Evolutionary conservation across 148 eudicot species (phyloP).

Genomic region (Fagopyrum tataricum): DNA sequence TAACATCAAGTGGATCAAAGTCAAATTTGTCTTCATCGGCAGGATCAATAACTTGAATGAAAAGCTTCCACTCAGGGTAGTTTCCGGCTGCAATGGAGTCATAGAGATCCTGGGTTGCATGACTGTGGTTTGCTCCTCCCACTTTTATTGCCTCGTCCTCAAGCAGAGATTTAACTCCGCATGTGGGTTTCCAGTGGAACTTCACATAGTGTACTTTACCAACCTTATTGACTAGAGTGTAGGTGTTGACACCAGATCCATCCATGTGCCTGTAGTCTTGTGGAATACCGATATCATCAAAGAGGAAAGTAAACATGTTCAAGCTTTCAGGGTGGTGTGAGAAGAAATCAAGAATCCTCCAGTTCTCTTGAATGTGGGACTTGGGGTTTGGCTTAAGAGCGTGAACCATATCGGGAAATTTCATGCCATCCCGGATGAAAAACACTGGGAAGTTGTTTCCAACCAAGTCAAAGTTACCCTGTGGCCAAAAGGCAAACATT

Average conservation of each 20-base stretch:
- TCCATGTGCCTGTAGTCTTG: conserved; percentile 92
- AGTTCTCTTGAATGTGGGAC: conserved; percentile 88
- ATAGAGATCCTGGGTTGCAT: conserved; percentile 84
- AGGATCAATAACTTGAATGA: conserved; percentile 78
- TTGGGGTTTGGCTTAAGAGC: conserved; percentile 93
- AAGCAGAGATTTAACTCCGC: conserved; percentile 75
- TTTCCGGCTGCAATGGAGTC: conserved; percentile 95
- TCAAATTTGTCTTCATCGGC: conserved; percentile 82
- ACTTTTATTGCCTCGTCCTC: conserved; percentile 77
- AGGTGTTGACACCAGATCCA: conserved; percentile 84
- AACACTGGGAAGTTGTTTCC: conserved; percentile 97
- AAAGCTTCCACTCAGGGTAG: conserved; percentile 92
- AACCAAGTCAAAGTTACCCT: conserved; percentile 96
- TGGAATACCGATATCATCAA: conserved; percentile 83
- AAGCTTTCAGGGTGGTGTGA: conserved; percentile 92
- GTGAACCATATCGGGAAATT: conserved; percentile 90
- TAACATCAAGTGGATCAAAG: conserved; percentile 90
- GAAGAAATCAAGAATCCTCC: conserved; percentile 90
- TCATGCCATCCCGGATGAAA: conserved; percentile 83
- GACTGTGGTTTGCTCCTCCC: conserved; percentile 94
- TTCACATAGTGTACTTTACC: conserved; percentile 83
- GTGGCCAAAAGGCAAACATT: conserved; percentile 18
- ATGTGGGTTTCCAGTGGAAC: conserved; percentile 95
- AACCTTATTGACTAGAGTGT: conserved; percentile 65
- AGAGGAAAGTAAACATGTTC: conserved; percentile 74